Percentiles rank a stretch among this genome's conserved stretches.
Conservation (phyloP, 1,139 yeast genomes). For the Protomyces pachydermus region DNA sequence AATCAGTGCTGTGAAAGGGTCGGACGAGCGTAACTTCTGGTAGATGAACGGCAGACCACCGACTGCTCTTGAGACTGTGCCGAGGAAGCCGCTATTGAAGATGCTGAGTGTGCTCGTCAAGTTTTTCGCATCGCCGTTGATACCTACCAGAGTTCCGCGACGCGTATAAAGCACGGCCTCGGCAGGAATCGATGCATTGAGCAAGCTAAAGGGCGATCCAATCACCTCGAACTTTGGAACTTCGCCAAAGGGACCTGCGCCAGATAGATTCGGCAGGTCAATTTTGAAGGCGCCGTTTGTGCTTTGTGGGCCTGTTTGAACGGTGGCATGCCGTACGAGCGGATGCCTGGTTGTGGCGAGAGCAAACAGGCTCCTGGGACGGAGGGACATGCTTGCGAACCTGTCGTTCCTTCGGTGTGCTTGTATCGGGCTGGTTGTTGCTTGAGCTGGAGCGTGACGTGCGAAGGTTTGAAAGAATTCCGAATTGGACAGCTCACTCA, state of each 20-base stretch:
- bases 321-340: background rate
- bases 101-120: constrained; percentile 25
- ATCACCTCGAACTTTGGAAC: constrained; percentile 42
- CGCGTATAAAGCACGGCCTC: constrained; percentile 47
- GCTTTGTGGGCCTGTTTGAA: background rate
- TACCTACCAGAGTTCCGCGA: constrained; percentile 46
- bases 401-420: too few species aligned
- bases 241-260: constrained; percentile 35
- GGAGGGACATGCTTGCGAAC: background rate
- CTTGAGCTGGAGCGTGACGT: too few species aligned
- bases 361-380: background rate
- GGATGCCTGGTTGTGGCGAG: background rate
- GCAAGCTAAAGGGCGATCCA: constrained; percentile 46
- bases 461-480: too few species aligned
- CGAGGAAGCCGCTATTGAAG: constrained; percentile 7
- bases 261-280: constrained; percentile 33
- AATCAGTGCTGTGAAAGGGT: constrained; percentile 33
- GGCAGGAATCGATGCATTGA: constrained; percentile 49
- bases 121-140: constrained; percentile 43
- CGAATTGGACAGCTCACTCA: too few species aligned
- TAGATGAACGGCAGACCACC: constrained; percentile 17
- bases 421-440: too few species aligned
- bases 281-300: constrained; percentile 28
- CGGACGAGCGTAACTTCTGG: constrained; percentile 31
- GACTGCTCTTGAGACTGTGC: constrained; percentile 1